Evolutionary conservation across 1,139 yeast species (phyloP).

Genomic region (Pichia sp.): DNA sequence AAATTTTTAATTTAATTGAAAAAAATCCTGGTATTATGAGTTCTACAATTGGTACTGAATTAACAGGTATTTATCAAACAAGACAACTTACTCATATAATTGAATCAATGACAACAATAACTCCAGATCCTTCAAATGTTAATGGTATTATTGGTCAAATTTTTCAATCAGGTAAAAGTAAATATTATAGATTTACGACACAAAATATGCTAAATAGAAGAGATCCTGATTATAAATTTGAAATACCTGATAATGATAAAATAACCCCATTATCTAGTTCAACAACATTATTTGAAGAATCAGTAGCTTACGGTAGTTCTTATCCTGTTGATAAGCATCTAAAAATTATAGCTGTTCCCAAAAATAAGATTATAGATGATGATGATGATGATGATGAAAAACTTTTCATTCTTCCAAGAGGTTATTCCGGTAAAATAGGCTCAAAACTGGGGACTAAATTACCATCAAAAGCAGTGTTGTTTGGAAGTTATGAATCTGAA

Average conservation of each 20-base stretch:
- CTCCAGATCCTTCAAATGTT: slow-evolving; percentile 7
- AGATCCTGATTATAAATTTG: slow-evolving; percentile 7
- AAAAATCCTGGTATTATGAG: slow-evolving; percentile 51
- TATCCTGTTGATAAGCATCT: slow-evolving; percentile 4
- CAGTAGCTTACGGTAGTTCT: slow-evolving; percentile 12
- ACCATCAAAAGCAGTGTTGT: neutral
- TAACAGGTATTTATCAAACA: slow-evolving; percentile 41
- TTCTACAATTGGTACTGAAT: slow-evolving; percentile 41
- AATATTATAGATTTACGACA: slow-evolving; percentile 60
- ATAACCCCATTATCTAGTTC: neutral
- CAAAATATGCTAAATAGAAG: slow-evolving; percentile 30
- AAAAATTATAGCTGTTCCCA: neutral
- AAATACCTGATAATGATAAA: neutral
- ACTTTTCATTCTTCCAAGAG: slow-evolving; percentile 5
- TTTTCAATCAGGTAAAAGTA: slow-evolving; percentile 68
- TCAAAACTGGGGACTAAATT: neutral
- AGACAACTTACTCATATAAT: slow-evolving; percentile 13
- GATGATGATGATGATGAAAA: neutral
- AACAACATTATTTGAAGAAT: slow-evolving; percentile 18
- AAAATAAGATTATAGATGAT: too few relatives aligned
- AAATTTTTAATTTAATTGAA: slow-evolving; percentile 43
- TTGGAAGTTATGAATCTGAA: slow-evolving; percentile 2
- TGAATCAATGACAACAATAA: slow-evolving; percentile 9
- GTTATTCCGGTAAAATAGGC: slow-evolving; percentile 7
- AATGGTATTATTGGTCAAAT: slow-evolving; percentile 48